phyloP scores from a whole-genome alignment of 2,329 filamentous ascomycete species.

The Talaromyces marneffei region DNA sequence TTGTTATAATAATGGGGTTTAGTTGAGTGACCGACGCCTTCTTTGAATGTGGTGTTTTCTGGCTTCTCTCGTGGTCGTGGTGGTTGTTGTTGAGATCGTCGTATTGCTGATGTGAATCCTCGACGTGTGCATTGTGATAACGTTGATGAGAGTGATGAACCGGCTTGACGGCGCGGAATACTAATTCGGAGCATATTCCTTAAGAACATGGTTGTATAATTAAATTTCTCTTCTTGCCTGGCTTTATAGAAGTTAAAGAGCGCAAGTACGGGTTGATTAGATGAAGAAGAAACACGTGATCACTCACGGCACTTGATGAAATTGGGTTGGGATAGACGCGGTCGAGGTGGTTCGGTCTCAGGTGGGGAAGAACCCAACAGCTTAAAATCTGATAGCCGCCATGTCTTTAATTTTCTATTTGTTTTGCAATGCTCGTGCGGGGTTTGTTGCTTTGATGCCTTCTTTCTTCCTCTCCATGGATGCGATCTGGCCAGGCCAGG shows the following conservation, averaged over 20 bases:
- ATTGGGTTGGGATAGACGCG: conserved; percentile 7
- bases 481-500: not conserved
- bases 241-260: not conserved
- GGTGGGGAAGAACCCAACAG: conserved; percentile 1
- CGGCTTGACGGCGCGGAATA: not conserved
- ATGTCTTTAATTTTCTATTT: not conserved
- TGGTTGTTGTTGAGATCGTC: conserved; percentile 3
- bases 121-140: not conserved
- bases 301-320: not conserved
- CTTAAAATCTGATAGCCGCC: not conserved
- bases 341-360: not conserved
- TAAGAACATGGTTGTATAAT: not conserved
- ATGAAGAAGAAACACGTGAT: not conserved
- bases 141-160: not conserved
- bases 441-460: not conserved
- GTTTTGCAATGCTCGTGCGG: not conserved
- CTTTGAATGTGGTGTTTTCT: conserved; percentile 21
- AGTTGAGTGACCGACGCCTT: conserved; percentile 23
- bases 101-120: conserved; percentile 7
- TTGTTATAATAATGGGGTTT: not conserved
- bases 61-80: not conserved
- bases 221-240: not conserved
- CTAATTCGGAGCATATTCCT: not conserved
- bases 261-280: not conserved
- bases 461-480: not conserved